Base-by-base conservation (phyloP, 1,139 yeast genomes). In the Arxiozyma telluris region DNA sequence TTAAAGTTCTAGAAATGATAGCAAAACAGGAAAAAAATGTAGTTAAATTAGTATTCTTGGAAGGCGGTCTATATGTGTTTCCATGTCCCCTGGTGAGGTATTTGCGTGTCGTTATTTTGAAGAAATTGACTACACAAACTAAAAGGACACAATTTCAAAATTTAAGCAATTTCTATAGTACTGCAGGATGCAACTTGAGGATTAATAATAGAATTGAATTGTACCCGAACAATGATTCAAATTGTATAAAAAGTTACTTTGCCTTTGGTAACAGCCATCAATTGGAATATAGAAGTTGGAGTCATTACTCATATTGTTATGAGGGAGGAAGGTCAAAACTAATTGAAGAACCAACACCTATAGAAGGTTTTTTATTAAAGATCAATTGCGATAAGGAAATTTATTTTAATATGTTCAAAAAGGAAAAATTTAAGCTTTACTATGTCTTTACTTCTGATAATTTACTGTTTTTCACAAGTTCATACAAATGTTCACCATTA, bases 151-250 rank as follows among this genome's bases (percentile, higher is more conserved):
- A 67, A 1, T 65, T 55, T 42, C 41, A 47, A 3, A 51, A 58
- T 0, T 44, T 44, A n/a, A 17, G 20, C 34, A 25, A 59, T 6
- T 54, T 67, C 11, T 62, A 65, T 11, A 55, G 59, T 9, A 62
- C 66, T 67, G 75, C 61, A 62, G 88, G 87, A 55, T 77, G 76
- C 65, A 85, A 78, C 61, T 78, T 86, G 75, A 79, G 82, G 57
- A 72, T 78, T 49, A 87, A 84, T 65, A 96, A 87, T 65, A 73
- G 91, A 39, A 64, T 88, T 12, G 94, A 87, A 61, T 88, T 96
- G 96, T 69, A 82, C 8, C 67, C 74, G 52, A 83, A 81, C 44
- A 76, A 78, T 22, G 57, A 55, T 45, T 42, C 50, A 17, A 54
- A 51, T 15, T 30, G 58, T 18, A 27, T 57, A 17, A 49, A 47